Evolutionary conservation across 2,329 filamentous ascomycete genomes (phyloP), one percentile per base, ranked within the genome.

Genomic region (Mycosphaerella sp.): DNA sequence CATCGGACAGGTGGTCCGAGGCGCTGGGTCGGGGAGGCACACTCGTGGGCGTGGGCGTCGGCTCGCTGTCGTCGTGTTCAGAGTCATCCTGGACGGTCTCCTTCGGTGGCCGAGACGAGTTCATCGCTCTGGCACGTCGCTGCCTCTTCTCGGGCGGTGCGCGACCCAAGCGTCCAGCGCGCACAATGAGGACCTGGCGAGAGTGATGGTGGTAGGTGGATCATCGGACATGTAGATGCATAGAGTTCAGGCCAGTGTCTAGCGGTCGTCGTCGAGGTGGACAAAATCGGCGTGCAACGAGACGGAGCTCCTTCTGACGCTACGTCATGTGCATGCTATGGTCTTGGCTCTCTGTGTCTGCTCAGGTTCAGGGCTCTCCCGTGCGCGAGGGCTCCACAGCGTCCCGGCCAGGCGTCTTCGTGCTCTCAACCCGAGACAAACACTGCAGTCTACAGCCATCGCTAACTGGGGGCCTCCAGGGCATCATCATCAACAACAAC

Each of bases 41-140:
- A 12, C 49, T 50, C 17, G 52, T 54, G 17, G 56, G 52, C 13
- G 56, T 55, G 12, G 54, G 52, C 13, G 56, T 55, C 10, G 54
- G 50, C 14, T 59, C 56, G 49, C 43, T 44, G 42, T 59, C 56
- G 36, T 60, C 54, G 53, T 54, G 51, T 14, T 58, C 54, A 49
- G 50, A 54, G 44, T 56, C 51, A 39, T 55, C 52, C 41, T 49
- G 50, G 46, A 37, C 25, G 40, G 41, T 53, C 34, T 56, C 53
- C 41, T 50, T 42, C 28, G 50, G 43, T 41, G 53, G 49, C 45
- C 43, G 41, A 40, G 53, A 52, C 55, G 55, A 53, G 44, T 54
- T 59, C 57, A 59, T 59, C 53, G 55, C 57, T 40, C 45, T 48
- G 45, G 37, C 45, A 14, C 45, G 39, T 27, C 37, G 41, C 37